phyloP scores from a whole-genome alignment of 2,329 filamentous ascomycete species.

The Pseudocercospora fuligena region DNA sequence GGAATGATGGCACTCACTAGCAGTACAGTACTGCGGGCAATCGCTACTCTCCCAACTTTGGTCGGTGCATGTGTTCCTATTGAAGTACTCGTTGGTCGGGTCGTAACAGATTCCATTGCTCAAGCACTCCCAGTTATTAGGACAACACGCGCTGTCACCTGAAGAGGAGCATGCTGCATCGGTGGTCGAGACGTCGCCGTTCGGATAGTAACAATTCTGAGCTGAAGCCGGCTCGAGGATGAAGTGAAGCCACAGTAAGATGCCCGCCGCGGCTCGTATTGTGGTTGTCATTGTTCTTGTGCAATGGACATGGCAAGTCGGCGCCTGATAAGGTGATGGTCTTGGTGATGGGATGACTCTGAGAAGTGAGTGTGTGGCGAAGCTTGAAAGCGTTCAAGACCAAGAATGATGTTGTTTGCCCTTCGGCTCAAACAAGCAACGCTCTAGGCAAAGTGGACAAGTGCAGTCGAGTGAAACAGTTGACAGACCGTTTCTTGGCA shows the following conservation, averaged over 20 bases:
- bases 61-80: conserved; percentile 44
- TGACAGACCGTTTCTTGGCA: conserved; percentile 7
- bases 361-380: conserved; percentile 4
- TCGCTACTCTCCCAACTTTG: conserved; percentile 34
- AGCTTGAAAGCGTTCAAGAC: background rate
- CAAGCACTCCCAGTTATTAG: conserved; percentile 41
- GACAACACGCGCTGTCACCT: conserved; percentile 41
- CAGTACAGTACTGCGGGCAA: conserved; percentile 39
- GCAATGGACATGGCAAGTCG: conserved; percentile 10
- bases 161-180: conserved; percentile 34
- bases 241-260: conserved; percentile 21
- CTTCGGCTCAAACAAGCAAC: conserved; percentile 6
- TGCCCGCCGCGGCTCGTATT: conserved; percentile 11
- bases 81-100: conserved; percentile 31
- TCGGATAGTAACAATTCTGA: conserved; percentile 44
- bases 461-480: conserved; percentile 10
- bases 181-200: conserved; percentile 36
- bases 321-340: background rate
- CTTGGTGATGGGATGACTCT: background rate
- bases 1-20: conserved; percentile 25
- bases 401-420: conserved; percentile 5
- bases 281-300: conserved; percentile 6
- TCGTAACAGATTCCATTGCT: conserved; percentile 42
- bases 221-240: conserved; percentile 17
- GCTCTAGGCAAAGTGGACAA: conserved; percentile 8